phyloP scores from a whole-genome alignment of 805 yeast species.

The Wickerhamiella slavikovae region DNA sequence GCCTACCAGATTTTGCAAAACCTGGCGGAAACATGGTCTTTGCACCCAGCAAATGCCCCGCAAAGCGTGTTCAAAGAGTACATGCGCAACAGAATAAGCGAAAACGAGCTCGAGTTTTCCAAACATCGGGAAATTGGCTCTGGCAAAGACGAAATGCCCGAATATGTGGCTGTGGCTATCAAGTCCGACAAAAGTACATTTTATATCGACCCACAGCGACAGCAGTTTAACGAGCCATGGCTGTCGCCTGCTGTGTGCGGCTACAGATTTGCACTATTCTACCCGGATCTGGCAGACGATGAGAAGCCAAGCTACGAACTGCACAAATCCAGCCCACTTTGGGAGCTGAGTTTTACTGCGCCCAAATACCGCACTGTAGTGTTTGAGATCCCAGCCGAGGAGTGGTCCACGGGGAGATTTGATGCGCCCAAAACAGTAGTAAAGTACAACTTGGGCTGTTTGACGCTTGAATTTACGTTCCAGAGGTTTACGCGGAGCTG shows the following conservation, averaged over 20 bases:
- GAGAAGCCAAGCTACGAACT: conserved; percentile 17
- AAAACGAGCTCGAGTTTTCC: too few species aligned
- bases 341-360: conserved; percentile 16
- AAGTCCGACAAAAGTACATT: too few species aligned
- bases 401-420: conserved; percentile 17
- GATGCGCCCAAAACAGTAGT: conserved; percentile 13
- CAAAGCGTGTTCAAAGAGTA: too few species aligned
- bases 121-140: too few species aligned
- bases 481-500: too few species aligned
- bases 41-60: too few species aligned
- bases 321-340: conserved; percentile 9
- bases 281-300: conserved; percentile 15
- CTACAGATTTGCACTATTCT: conserved; percentile 18
- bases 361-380: conserved; percentile 18
- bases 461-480: conserved; percentile 19
- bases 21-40: too few species aligned
- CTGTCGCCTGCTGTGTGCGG: conserved; percentile 15
- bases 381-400: conserved; percentile 17
- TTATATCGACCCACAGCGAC: too few species aligned
- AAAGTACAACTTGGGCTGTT: conserved; percentile 18
- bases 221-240: conserved; percentile 11
- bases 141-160: too few species aligned
- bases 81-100: too few species aligned
- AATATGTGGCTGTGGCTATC: too few species aligned
- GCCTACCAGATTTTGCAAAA: too few species aligned